phyloP scores from a whole-genome alignment of 257 asterid genomes.

The Jaltomata sinuosa region DNA sequence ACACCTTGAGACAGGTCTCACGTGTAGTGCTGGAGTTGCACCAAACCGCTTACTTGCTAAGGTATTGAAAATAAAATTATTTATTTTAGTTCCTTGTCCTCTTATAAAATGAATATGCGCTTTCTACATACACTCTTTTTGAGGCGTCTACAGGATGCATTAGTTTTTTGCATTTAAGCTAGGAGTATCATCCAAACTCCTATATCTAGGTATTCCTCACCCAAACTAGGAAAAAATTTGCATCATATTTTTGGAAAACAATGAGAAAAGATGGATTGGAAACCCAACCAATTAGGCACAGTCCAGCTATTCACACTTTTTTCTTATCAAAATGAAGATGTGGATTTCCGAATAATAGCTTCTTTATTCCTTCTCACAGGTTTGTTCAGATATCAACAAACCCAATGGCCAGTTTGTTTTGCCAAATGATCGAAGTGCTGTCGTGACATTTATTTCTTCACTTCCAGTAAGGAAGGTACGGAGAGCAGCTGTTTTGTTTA shows the following conservation, averaged over 20 bases:
- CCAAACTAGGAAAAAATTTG: conserved; percentile 69
- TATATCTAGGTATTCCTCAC: conserved; percentile 81
- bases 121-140: not conserved
- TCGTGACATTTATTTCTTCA: conserved; percentile 81
- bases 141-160: not conserved
- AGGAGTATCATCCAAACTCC: not conserved
- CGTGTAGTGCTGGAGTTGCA: conserved; percentile 95
- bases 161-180: not conserved
- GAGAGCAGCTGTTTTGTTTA: conserved; percentile 6
- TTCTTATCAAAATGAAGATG: not conserved
- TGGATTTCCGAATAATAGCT: not conserved
- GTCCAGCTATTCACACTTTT: not conserved
- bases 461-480: conserved; percentile 90
- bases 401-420: conserved; percentile 94
- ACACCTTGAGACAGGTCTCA: conserved; percentile 74
- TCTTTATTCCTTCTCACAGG: conserved; percentile 26
- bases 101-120: not conserved
- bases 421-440: conserved; percentile 72
- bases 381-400: conserved; percentile 93
- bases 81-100: not conserved
- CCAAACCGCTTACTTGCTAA: conserved; percentile 94
- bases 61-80: conserved; percentile 34
- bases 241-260: conserved; percentile 73
- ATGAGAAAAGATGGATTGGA: conserved; percentile 11
- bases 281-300: conserved; percentile 9